A percentile compares a stretch with the other conserved stretches of the same genome.
phyloP scores from a whole-genome alignment of 2,329 filamentous ascomycete genomes.

The Fusarium duplospermum region DNA sequence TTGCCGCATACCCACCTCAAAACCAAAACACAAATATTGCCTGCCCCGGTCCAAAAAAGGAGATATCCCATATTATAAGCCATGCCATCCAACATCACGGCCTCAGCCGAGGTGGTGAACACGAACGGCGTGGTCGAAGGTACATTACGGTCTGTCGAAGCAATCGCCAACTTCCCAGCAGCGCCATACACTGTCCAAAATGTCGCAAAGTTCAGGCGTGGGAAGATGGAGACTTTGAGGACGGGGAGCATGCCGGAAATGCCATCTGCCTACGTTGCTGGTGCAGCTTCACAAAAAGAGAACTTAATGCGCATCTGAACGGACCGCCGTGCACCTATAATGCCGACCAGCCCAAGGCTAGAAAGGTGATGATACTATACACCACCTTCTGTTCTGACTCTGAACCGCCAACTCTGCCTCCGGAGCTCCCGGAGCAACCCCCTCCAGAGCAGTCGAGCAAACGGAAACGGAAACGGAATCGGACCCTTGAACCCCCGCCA shows the following conservation, averaged over 20 bases:
- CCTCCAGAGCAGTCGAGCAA: neutral
- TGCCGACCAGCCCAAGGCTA: neutral
- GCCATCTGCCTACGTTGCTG: neutral
- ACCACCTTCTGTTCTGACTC: neutral
- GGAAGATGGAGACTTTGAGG: neutral
- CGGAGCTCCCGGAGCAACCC: neutral
- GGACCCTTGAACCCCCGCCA: too few species aligned
- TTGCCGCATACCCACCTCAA: neutral
- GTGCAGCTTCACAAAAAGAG: neutral
- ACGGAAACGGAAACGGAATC: neutral
- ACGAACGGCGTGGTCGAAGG: rapidly evolving
- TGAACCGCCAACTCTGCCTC: neutral
- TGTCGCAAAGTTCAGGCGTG: neutral
- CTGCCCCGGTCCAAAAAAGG: neutral
- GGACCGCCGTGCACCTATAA: neutral
- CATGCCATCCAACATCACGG: neutral
- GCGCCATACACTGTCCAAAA: neutral
- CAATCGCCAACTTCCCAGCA: neutral
- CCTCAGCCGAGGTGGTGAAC: neutral
- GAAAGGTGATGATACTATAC: neutral
- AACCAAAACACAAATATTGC: neutral
- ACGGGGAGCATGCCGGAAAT: neutral
- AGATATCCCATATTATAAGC: neutral
- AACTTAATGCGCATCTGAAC: neutral
- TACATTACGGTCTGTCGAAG: neutral